Evolutionary conservation across 768 basidiomycete genomes (phyloP), one percentile per base, ranked within the genome.

Genomic region (Tephrocybe rancida): DNA sequence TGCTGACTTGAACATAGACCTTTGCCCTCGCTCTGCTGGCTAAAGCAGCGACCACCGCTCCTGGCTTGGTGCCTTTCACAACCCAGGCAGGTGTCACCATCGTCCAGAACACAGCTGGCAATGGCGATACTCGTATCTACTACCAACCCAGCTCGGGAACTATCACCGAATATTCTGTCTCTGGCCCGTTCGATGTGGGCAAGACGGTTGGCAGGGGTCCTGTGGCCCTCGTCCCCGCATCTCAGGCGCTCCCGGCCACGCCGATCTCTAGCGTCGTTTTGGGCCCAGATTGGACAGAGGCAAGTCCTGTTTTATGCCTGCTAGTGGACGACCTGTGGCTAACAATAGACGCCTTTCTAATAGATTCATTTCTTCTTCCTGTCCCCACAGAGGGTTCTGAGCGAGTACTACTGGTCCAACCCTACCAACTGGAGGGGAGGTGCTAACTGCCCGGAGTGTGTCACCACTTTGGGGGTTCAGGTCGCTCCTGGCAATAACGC

Each of bases 361-460:
- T 19, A 50, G 48, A 11, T 50, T 14, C 48, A 41, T 18, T 8
- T 50, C 48, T 50, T 50, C 48, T 50, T 50, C 48, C 22, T 50
- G 11, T 37, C 35, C n/a, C 35, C 35, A n/a, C 6, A 6, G 13
- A 30, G 43, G 10, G 21, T 44, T 11, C 43, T 44, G 22, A 44
- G 43, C 24, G 43, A 44, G 24, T 30, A 30, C 13, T 30, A 6
- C 29, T 44, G 21, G 5, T 25, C 7, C 26, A 25, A 11, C 10
- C 6, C 43, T 22, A 21, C n/a, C 13, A 25, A 2, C 5, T 44
- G 11, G 43, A 26, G 11, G 16, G 43, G 43, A 5, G 43, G 43
- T 3, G 13, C 22, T 3, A 11, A 6, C 22, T 44, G 43, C 25
- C n/a, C n/a, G 13, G 14, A 22, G 16, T 44, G 43, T 25, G 43